phyloP scores from a whole-genome alignment of 208 protist species.

The Trypanosoma rangeli region DNA sequence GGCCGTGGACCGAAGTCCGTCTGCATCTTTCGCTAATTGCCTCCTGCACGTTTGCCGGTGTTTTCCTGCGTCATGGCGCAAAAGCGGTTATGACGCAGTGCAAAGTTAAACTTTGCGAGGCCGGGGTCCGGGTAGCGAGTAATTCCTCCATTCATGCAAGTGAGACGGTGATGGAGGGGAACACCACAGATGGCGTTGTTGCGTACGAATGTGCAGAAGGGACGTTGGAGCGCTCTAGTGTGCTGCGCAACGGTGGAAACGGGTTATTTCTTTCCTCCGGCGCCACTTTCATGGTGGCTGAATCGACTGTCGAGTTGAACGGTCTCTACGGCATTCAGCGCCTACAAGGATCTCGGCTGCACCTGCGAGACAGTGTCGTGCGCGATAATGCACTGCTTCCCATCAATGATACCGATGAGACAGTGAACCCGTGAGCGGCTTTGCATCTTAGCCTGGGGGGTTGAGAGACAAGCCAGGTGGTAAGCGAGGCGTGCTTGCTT shows the following conservation, averaged over 20 bases:
- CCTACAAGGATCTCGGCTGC: conserved; percentile 42
- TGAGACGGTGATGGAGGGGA: conserved; percentile 52
- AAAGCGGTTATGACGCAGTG: conserved; percentile 36
- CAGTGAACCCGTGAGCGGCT: background rate
- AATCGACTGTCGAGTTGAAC: conserved; percentile 66
- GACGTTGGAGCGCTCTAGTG: conserved; percentile 36
- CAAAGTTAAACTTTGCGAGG: conserved; percentile 49
- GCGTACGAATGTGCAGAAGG: conserved; percentile 39
- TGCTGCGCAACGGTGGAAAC: conserved; percentile 60
- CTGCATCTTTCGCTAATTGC: conserved; percentile 58
- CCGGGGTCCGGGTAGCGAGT: conserved; percentile 36
- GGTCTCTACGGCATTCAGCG: conserved; percentile 67
- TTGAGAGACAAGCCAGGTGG: too few relatives aligned
- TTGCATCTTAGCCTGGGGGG: background rate
- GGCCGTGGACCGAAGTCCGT: conserved; percentile 26
- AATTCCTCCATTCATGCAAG: conserved; percentile 22
- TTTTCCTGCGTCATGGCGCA: conserved; percentile 42
- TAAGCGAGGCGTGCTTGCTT: background rate
- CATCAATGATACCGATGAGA: conserved; percentile 37
- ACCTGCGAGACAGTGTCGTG: conserved; percentile 45
- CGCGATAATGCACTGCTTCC: conserved; percentile 63
- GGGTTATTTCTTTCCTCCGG: conserved; percentile 46
- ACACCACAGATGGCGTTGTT: conserved; percentile 55
- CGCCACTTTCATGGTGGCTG: conserved; percentile 34
- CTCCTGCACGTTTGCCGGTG: conserved; percentile 52